Base-by-base conservation (phyloP, 1,284 basidiomycete genomes). In the Leccinum solheimii region DNA sequence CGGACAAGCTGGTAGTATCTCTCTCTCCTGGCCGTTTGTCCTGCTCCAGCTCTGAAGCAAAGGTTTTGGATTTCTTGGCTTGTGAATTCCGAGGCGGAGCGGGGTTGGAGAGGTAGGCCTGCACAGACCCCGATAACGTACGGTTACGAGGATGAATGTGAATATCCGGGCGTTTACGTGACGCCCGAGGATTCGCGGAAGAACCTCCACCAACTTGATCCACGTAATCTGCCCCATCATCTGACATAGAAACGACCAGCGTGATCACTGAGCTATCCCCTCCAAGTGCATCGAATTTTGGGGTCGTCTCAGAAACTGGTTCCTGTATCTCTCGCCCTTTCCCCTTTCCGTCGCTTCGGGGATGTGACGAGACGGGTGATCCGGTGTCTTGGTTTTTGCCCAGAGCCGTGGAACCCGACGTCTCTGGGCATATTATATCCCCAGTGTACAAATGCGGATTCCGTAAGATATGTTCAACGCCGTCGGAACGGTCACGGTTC, bases 51-150 rank as follows among this genome's bases (percentile, higher is more conserved):
- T 45, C 19, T 30, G 50, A 40, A 26, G 16, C 14, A 1, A 21
- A 14, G 26, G 13, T 1, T n/a, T 43, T 23, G 48, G 13, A 26
- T 50, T 50, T 26, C 0, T 16, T 62, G 55, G 52, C 51, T 38
- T 54, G 23, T 14, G 52, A 45, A 40, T 40, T 55, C 50, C 55
- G 62, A 23, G 34, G 27, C 10, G 5, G 21, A 51, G 40, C 27
- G 8, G 70, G 56, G 19, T 52, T 59, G 10, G 52, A 52, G 57
- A 87, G 79, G 67, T 86, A 79, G 6, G 81, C 79, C 53, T 81
- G 82, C 16, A 87, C 78, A 13, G 82, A 79, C 63, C 82, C 79
- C 54, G 78, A 74, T 54, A 84, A 73, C 63, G 74, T 78, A 60
- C 72, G 76, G 57, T 75, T 72, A 62, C 78, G 76, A 56, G 73